Base-by-base conservation (phyloP, 805 yeast species). In the Ogataea glucozyma region DNA sequence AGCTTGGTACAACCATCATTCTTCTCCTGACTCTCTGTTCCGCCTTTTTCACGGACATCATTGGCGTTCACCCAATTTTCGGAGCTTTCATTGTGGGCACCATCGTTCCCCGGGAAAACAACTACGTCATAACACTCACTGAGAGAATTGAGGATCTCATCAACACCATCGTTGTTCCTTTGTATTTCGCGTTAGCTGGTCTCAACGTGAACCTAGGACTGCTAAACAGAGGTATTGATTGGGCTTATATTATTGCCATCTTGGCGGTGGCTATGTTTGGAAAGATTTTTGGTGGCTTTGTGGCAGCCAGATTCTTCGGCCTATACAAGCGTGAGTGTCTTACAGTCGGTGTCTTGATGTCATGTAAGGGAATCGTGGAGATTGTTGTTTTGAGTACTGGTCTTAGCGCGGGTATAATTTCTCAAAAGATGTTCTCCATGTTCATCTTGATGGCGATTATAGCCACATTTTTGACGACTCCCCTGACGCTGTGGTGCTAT, bases 291-390 rank as follows among this genome's bases (percentile, higher is more conserved):
- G 89, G 93, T 11, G 93, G 93, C 3, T 64, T 78, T 23, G 47
- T 81, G 10, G 82, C 84, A 27, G 83, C 90, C 2, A 79, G 73
- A 50, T 45, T 78, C 30, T 74, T 73, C 59, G 86, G 85, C 1
- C 64, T 85, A 37, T 71, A 71, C 37, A 81, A 86, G 85, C 75
- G 90, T 59, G 93, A 86, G 60, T 76, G 88, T 2, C 60, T 81
- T 26, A 72, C 90, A 2, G 91, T 85, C 27, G 95, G 95, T 40
- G 75, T 84, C 18, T 69, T 86, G 52, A 86, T 86, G 93, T 84
- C 91, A 6, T 86, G 95, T 72, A 86, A 86, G 63, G 95, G 95
- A 63, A 84, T 85, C 49, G 93, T 85, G 18, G 95, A 85, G 63
- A 82, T 85, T 59, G 90, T 85, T 31, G 93, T 85, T 16, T 69